Evolutionary conservation across 768 basidiomycete species (phyloP).

Genomic region (Pleurotus tuoliensis): DNA sequence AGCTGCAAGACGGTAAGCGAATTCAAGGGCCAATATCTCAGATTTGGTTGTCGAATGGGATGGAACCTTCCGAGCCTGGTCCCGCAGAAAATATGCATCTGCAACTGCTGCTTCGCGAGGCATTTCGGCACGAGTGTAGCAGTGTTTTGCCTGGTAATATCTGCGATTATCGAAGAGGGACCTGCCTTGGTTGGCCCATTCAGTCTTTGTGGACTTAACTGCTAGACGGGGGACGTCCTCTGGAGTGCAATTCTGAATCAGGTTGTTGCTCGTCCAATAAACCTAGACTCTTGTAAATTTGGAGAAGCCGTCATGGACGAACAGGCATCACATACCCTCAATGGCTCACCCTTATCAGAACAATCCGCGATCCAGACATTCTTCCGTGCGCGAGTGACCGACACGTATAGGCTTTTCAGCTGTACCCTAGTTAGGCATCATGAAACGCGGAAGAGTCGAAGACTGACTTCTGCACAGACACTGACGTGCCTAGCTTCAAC

Average conservation of each 20-base stretch:
- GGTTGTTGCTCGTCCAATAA: conserved; percentile 44
- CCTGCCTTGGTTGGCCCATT: conserved; percentile 32
- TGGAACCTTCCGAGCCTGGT: conserved; percentile 38
- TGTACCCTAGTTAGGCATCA: conserved; percentile 16
- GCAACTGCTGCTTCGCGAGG: conserved; percentile 42
- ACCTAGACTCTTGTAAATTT: conserved; percentile 27
- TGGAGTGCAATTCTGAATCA: conserved; percentile 46
- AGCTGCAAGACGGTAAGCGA: conserved; percentile 43
- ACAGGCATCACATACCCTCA: conserved; percentile 39
- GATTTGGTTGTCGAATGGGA: conserved; percentile 18
- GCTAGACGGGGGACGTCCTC: conserved; percentile 52
- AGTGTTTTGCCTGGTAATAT: conserved; percentile 52
- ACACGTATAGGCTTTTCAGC: conserved; percentile 71
- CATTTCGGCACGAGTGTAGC: conserved; percentile 45
- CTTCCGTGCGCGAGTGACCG: conserved; percentile 64
- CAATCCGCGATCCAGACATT: conserved; percentile 69
- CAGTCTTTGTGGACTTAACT: conserved; percentile 42
- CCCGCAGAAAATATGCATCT: conserved; percentile 50
- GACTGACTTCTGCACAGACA: conserved; percentile 52
- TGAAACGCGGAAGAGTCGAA: not conserved
- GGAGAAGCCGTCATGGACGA: not conserved
- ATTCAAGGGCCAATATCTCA: conserved; percentile 13
- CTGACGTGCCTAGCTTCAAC: conserved; percentile 42
- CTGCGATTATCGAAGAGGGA: conserved; percentile 35
- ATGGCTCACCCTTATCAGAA: conserved; percentile 51